A percentile compares a stretch with the other conserved stretches of the same genome.
These are phyloP conservation scores for Diaporthe amygdali DNA, from an alignment of 2,329 filamentous ascomycete species.

Conservation along the genomic window DNA sequence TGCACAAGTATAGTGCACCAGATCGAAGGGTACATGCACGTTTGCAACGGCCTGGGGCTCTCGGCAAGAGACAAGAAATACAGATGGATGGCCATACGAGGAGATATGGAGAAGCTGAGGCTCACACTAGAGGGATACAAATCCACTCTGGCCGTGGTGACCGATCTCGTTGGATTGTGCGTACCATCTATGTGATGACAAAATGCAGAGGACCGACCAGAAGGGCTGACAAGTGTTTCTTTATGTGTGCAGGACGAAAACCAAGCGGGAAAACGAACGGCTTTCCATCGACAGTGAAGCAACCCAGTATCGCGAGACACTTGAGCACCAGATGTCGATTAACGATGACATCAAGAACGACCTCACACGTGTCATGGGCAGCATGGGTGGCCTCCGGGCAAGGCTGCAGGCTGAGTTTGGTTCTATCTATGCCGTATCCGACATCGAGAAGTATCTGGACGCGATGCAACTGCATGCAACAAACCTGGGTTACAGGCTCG, in stretches of 20 bases:
- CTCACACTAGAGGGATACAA: conserved; percentile 44
- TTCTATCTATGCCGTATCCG: conserved; percentile 70
- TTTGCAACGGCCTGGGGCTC: conserved; percentile 36
- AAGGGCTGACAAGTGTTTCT: not conserved
- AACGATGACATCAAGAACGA: conserved; percentile 33
- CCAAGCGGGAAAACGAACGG: conserved; percentile 28
- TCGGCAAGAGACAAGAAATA: conserved; percentile 42
- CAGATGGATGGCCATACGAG: conserved; percentile 41
- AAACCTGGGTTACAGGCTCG: conserved; percentile 17
- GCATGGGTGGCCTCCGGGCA: conserved; percentile 39
- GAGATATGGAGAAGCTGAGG: conserved; percentile 38
- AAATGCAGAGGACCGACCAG: not conserved
- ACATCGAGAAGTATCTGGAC: conserved; percentile 72
- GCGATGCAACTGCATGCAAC: conserved; percentile 69
- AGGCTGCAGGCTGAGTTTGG: conserved; percentile 53
- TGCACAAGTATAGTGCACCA: conserved; percentile 43
- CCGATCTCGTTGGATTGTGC: conserved; percentile 47
- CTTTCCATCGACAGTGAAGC: conserved; percentile 15
- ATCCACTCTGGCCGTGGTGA: conserved; percentile 42
- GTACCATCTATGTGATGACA: conserved; percentile 25
- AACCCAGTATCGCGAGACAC: conserved; percentile 5
- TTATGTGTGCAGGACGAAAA: conserved; percentile 15
- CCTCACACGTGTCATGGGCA: conserved; percentile 38
- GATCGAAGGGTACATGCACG: conserved; percentile 39
- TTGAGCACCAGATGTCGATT: not conserved